phyloP scores from a whole-genome alignment of 2,329 filamentous ascomycete genomes.

The Endoconidiophora laricicola region DNA sequence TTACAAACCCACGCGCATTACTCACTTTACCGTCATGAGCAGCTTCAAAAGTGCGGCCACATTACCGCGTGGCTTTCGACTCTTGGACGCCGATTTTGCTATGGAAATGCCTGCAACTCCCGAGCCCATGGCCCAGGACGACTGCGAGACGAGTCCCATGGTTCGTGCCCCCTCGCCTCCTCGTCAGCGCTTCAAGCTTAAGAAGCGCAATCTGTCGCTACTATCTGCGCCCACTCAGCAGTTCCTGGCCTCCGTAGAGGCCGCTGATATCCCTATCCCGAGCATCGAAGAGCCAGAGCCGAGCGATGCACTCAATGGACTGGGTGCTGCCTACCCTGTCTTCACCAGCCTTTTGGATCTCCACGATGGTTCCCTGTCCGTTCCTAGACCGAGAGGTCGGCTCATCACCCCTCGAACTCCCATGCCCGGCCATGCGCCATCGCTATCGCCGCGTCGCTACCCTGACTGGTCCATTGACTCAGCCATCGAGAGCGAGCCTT shows the following conservation, averaged over 20 bases:
- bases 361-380: slow-evolving; percentile 28
- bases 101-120: slow-evolving; percentile 27
- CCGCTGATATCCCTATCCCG: slow-evolving; percentile 46
- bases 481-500: slow-evolving; percentile 35
- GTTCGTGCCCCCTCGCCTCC: slow-evolving; percentile 31
- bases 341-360: slow-evolving; percentile 22
- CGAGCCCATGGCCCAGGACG: slow-evolving; percentile 26
- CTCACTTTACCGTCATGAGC: slow-evolving; percentile 24
- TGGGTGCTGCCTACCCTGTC: slow-evolving; percentile 17
- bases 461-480: slow-evolving; percentile 45
- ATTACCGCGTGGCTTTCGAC: slow-evolving; percentile 28
- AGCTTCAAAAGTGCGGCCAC: slow-evolving; percentile 28
- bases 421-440: slow-evolving; percentile 28
- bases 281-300: slow-evolving; percentile 45
- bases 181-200: slow-evolving; percentile 37
- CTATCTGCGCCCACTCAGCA: slow-evolving; percentile 44
- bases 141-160: slow-evolving; percentile 14
- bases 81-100: slow-evolving; percentile 20
- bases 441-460: slow-evolving; percentile 30
- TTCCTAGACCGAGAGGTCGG: slow-evolving; percentile 5
- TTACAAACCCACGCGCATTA: neutral
- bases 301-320: slow-evolving; percentile 25
- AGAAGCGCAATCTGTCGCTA: slow-evolving; percentile 36
- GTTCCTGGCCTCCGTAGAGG: slow-evolving; percentile 50
- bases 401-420: slow-evolving; percentile 36